phyloP scores from a whole-genome alignment of 2,329 filamentous ascomycete species.

The Teratosphaeria nubilosa region DNA sequence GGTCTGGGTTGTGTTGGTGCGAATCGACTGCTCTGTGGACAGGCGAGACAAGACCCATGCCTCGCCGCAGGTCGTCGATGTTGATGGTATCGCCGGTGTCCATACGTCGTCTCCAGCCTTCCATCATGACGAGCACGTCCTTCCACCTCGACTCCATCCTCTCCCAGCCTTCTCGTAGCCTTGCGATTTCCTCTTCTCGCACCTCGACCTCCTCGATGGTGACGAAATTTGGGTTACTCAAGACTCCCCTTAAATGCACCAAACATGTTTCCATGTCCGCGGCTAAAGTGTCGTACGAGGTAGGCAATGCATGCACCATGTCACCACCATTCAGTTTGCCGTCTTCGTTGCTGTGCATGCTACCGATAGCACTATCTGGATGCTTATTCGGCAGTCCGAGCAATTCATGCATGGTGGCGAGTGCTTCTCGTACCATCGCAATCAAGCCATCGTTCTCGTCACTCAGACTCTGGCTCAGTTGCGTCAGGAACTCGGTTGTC shows the following conservation, averaged over 20 bases:
- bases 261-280: slow-evolving; percentile 66
- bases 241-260: slow-evolving; percentile 67
- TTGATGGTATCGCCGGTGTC: slow-evolving; percentile 61
- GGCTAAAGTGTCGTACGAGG: slow-evolving; percentile 58
- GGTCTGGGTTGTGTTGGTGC: slow-evolving; percentile 8
- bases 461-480: slow-evolving; percentile 70
- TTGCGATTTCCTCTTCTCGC: slow-evolving; percentile 82
- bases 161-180: slow-evolving; percentile 77
- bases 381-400: slow-evolving; percentile 42
- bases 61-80: slow-evolving; percentile 50
- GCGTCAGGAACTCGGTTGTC: slow-evolving; percentile 82
- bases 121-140: slow-evolving; percentile 82
- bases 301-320: slow-evolving; percentile 40
- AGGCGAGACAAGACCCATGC: slow-evolving; percentile 42
- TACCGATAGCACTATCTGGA: slow-evolving; percentile 23
- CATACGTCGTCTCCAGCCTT: slow-evolving; percentile 82
- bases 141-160: slow-evolving; percentile 88
- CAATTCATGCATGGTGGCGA: slow-evolving; percentile 58
- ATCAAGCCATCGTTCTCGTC: slow-evolving; percentile 86
- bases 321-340: slow-evolving; percentile 16
- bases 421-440: slow-evolving; percentile 58
- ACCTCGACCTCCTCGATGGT: slow-evolving; percentile 87
- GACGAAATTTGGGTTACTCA: slow-evolving; percentile 94
- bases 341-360: slow-evolving; percentile 17
- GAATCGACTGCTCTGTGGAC: slow-evolving; percentile 6